Evolutionary conservation across 495 filamentous ascomycete genomes (phyloP), one percentile per base, ranked within the genome.

Genomic region (Aspergillus haitiensis): DNA sequence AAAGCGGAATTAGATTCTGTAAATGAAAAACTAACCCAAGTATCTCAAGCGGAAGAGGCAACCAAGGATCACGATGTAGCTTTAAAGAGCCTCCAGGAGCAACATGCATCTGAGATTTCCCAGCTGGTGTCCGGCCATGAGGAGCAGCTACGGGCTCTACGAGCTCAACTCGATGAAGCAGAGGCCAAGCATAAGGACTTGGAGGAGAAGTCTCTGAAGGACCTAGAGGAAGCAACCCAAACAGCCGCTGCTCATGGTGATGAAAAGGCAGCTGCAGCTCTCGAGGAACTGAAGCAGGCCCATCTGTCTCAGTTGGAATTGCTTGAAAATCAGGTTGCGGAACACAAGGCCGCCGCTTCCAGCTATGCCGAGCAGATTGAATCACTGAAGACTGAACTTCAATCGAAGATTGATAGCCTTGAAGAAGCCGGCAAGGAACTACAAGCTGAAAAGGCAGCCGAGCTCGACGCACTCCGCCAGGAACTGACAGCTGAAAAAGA

Each of bases 401-500:
- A 73, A 33, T 47, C 61, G 9, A 74, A 78, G 51, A 72, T 72
- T 56, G 42, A 63, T 32, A 55, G 67, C 8, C 50, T 71, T n/a
- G 71, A 73, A 15, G 67, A 66, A 3, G 65, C 62, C 31, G 64
- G 67, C 21, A 63, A 74, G 32, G 56, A 44, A 39, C 46, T 67
- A 4, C 56, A 74, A 16, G 73, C 77, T 45, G 74, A 80, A 21
- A 78, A 80, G 40, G 72, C 71, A 3, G 34, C 67, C 46, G 68
- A 72, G 31, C 61, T 82, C 33, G 73, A 81, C 4, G 60, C 61
- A 16, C 64, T 80, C 16, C 59, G 68, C 10, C 68, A 68, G 7
- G 77, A 80, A 50, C 63, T 80, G 34, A 72, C 75, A 49, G 77
- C 77, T 7, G 78, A 82, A 54, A 69, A 79, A 42, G 66, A 75